Conservation (phyloP, 768 basidiomycete genomes). For the Hygrophoropsis aurantiaca region DNA sequence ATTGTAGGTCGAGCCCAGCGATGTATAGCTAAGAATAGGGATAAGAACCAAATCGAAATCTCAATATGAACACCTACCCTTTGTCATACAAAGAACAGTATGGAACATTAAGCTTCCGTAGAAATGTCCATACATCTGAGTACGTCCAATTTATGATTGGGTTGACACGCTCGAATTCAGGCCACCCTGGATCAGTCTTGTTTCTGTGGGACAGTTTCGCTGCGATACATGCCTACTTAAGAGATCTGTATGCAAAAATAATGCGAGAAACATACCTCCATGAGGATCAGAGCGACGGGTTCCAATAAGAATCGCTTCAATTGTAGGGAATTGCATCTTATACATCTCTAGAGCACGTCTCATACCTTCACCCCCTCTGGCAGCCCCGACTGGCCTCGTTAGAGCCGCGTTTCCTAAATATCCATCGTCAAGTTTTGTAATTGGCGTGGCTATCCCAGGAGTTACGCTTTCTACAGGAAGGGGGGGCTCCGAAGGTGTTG, state of each 20-base stretch:
- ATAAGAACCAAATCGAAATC: neutral
- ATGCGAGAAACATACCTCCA: conserved; percentile 65
- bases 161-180: conserved; percentile 84
- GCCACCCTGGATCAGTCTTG: conserved; percentile 90
- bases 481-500: conserved; percentile 36
- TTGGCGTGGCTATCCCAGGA: conserved; percentile 28
- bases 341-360: conserved; percentile 73
- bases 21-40: conserved; percentile 74
- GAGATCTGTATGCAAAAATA: neutral
- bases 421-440: conserved; percentile 7
- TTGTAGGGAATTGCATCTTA: conserved; percentile 61
- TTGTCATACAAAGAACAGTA: conserved; percentile 91
- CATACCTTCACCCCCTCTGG: conserved; percentile 72
- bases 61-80: conserved; percentile 55
- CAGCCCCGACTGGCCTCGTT: conserved; percentile 45
- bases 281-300: conserved; percentile 90
- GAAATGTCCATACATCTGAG: conserved; percentile 84
- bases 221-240: conserved; percentile 26
- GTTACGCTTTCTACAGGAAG: conserved; percentile 49
- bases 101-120: conserved; percentile 70
- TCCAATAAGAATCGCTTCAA: conserved; percentile 85
- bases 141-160: conserved; percentile 98
- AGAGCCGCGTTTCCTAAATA: conserved; percentile 9
- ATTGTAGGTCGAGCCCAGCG: conserved; percentile 92
- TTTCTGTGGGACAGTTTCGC: conserved; percentile 71